These are phyloP conservation scores for Diddensiella transvaalensis DNA, from an alignment of 805 yeast genomes.

Conservation along the genomic window DNA sequence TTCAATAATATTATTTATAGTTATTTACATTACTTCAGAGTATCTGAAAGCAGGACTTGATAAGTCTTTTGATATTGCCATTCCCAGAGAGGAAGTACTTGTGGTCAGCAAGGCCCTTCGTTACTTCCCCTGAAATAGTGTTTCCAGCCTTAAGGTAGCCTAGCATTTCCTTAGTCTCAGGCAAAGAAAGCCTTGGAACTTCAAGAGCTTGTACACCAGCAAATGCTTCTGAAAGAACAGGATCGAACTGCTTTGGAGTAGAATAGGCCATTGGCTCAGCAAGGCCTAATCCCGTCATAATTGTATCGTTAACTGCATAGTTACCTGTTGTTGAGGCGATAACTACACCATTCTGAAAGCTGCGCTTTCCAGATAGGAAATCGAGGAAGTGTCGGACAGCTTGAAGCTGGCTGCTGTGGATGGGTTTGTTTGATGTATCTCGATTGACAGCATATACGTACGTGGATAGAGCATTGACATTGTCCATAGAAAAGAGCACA, in stretches of 20 bases:
- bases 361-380: slow-evolving; percentile 48
- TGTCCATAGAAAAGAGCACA: slow-evolving; percentile 68
- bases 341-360: slow-evolving; percentile 61
- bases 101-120: slow-evolving; percentile 42
- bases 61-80: slow-evolving; percentile 58
- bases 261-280: slow-evolving; percentile 56
- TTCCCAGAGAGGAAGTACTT: slow-evolving; percentile 57
- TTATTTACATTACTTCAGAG: no score
- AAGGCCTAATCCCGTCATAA: slow-evolving; percentile 54
- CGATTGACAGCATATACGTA: slow-evolving; percentile 57
- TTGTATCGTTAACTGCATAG: slow-evolving; percentile 48
- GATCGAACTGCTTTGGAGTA: slow-evolving; percentile 47
- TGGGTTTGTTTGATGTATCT: slow-evolving; percentile 49
- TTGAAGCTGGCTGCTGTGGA: slow-evolving; percentile 62
- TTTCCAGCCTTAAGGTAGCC: slow-evolving; percentile 40
- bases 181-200: slow-evolving; percentile 43
- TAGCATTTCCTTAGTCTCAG: slow-evolving; percentile 44
- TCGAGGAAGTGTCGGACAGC: slow-evolving; percentile 55
- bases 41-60: slow-evolving; percentile 38
- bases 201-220: slow-evolving; percentile 38
- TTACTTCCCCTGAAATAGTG: slow-evolving; percentile 37
- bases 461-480: slow-evolving; percentile 60
- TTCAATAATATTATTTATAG: neutral
- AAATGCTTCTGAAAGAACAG: slow-evolving; percentile 49
- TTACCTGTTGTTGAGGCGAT: slow-evolving; percentile 59